A percentile compares a stretch with the other conserved stretches of the same genome.
phyloP scores from a whole-genome alignment of 1,139 yeast species.

The Wickerhamomyces sp. region DNA sequence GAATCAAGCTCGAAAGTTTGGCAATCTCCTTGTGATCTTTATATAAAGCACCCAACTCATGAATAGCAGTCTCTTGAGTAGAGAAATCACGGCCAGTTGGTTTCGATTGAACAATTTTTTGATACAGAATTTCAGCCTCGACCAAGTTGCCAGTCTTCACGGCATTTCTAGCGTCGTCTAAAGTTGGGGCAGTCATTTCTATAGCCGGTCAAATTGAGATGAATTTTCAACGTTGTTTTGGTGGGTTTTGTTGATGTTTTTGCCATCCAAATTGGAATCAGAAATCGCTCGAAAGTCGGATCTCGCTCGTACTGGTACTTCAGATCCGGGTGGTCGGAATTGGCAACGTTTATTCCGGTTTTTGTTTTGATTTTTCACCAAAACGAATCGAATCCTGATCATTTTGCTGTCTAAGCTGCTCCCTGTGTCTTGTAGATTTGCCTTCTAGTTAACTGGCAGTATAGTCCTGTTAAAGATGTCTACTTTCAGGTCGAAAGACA shows the following conservation, averaged over 20 bases:
- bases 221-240: neutral
- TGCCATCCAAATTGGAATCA: neutral
- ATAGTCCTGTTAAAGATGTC: too few relatives aligned
- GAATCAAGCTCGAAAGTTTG: slow-evolving; percentile 57
- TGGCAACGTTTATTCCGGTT: neutral
- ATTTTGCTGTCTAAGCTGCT: too few relatives aligned
- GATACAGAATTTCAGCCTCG: slow-evolving; percentile 55
- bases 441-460: neutral
- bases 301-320: neutral
- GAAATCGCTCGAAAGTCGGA: neutral
- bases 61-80: slow-evolving; percentile 58
- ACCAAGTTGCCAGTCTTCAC: slow-evolving; percentile 41
- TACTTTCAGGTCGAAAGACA: slow-evolving; percentile 7
- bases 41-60: slow-evolving; percentile 60
- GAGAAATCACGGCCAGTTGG: slow-evolving; percentile 29
- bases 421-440: too few relatives aligned
- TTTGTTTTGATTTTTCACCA: neutral
- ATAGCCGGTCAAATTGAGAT: neutral
- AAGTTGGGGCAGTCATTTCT: slow-evolving; percentile 25
- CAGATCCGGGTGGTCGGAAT: neutral
- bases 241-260: neutral
- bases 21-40: slow-evolving; percentile 38
- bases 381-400: too few relatives aligned
- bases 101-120: slow-evolving; percentile 31
- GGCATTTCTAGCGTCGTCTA: slow-evolving; percentile 58